Percentiles rank a stretch among this genome's conserved stretches.
These are phyloP conservation scores for Aspergillus kassunensis DNA, from an alignment of 495 filamentous ascomycete genomes.

Conservation along the genomic window DNA sequence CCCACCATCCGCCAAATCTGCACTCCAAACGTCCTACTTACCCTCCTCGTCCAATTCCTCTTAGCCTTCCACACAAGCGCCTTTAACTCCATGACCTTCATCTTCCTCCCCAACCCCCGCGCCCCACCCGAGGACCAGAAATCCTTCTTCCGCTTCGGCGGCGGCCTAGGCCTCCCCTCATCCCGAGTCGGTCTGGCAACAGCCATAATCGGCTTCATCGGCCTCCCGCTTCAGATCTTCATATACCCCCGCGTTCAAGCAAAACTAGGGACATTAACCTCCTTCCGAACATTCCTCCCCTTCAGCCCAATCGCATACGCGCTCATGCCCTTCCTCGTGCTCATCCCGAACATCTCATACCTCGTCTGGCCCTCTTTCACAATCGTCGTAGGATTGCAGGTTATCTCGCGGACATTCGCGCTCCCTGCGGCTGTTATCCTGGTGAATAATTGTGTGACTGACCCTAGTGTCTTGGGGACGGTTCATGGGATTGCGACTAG, in stretches of 20 bases:
- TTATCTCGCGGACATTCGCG: constrained; percentile 67
- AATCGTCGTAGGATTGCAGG: constrained; percentile 60
- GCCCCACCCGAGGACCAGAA: constrained; percentile 42
- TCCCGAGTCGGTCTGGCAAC: constrained; percentile 65
- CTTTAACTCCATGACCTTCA: constrained; percentile 70
- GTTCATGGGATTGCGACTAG: constrained; percentile 68
- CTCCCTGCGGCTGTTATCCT: constrained; percentile 65
- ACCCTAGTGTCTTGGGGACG: constrained; percentile 59
- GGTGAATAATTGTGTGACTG: constrained; percentile 64
- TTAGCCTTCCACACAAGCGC: constrained; percentile 71
- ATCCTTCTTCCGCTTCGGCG: constrained; percentile 61
- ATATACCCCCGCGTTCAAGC: constrained; percentile 61
- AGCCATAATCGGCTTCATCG: constrained; percentile 63
- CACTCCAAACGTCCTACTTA: constrained; percentile 57
- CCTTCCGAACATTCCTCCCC: constrained; percentile 55
- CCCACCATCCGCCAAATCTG: constrained; percentile 56
- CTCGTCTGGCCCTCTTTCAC: constrained; percentile 57
- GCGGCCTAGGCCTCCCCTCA: constrained; percentile 68
- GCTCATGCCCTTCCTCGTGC: constrained; percentile 62
- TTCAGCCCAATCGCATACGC: constrained; percentile 65
- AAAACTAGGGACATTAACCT: constrained; percentile 57
- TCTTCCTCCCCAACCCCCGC: constrained; percentile 65
- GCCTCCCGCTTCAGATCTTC: constrained; percentile 65
- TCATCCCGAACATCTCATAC: constrained; percentile 46
- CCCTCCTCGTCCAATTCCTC: constrained; percentile 60